Evolutionary conservation across 306 rosid species (phyloP).

Genomic region (Acacia acuminata): DNA sequence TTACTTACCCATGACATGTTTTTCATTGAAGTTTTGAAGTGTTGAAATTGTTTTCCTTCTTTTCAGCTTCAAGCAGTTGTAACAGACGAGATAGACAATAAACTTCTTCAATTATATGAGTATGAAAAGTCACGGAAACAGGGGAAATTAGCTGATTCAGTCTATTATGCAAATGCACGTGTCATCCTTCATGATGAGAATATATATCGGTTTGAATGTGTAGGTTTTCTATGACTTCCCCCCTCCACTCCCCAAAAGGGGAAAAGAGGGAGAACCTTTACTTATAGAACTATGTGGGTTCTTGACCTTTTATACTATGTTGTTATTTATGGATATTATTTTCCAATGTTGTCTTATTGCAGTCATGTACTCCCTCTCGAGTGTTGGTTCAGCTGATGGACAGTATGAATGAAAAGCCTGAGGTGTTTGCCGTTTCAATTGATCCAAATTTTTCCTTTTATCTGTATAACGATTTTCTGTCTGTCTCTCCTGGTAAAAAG

Average conservation of each 20-base stretch:
- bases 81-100: constrained; percentile 76
- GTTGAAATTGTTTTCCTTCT: constrained; percentile 32
- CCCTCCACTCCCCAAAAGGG: neutral
- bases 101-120: constrained; percentile 86
- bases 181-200: constrained; percentile 92
- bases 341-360: constrained; percentile 34
- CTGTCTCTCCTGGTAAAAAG: constrained; percentile 61
- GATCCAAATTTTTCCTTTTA: constrained; percentile 92
- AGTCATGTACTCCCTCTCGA: constrained; percentile 61
- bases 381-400: constrained; percentile 93
- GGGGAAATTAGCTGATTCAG: constrained; percentile 69
- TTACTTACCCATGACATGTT: constrained; percentile 19
- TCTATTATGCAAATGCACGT: constrained; percentile 86
- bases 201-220: constrained; percentile 83
- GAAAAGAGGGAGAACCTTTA: neutral
- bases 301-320: neutral
- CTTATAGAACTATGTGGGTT: neutral
- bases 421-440: constrained; percentile 79
- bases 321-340: constrained; percentile 14
- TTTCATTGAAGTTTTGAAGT: constrained; percentile 18
- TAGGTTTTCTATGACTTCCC: constrained; percentile 41
- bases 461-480: constrained; percentile 75
- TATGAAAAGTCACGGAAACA: constrained; percentile 82
- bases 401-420: constrained; percentile 82
- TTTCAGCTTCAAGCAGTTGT: constrained; percentile 90